Base-by-base conservation (phyloP, 1,284 basidiomycete species). In the Inonotus obliquus region DNA sequence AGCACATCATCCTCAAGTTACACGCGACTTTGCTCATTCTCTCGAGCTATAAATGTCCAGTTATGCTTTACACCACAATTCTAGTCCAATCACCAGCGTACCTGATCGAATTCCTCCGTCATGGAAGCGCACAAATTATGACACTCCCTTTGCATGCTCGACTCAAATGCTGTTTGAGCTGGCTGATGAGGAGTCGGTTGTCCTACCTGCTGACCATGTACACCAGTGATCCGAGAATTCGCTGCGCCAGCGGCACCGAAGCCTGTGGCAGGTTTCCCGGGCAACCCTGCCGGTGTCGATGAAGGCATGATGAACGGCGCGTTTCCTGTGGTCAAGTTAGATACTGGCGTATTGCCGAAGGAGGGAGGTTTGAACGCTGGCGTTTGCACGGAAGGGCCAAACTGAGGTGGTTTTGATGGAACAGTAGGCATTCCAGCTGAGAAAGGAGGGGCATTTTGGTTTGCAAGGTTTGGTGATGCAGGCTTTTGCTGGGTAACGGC, bases 1-100 rank as follows among this genome's bases (percentile, higher is more conserved):
- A 69, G 10, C 78, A 63, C n/a, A 74, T 69, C 47, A 65, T 65
- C 13, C 71, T 68, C 62, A 72, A 74, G 66, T 68, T 11, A 63
- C 59, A 27, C 57, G 66, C 57, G 56, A 65, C 59, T 55, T 65
- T 51, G 14, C 54, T 59, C 38, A 49, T 52, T 32, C 51, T 65
- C 25, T 39, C 27, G 9, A 67, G 44, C 66, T 67, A 45, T 13
- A 17, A 11, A 32, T 27, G 29, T 29, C 21, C 11, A 35, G 14
- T 35, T 17, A 35, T 11, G 25, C 17, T 27, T 5, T 6, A 52
- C 14, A n/a, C 25, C 14, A n/a, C 7, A 29, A 25, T 32, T 1
- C 11, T 17, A 35, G 6, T 11, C 23, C 9, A 32, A n/a, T 37
- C 14, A 7, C 47, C 1, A 38, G 49, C 63, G 5, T 56, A 66